Conservation (phyloP, 805 yeast genomes). For the Wickerhamomyces tratensis region DNA sequence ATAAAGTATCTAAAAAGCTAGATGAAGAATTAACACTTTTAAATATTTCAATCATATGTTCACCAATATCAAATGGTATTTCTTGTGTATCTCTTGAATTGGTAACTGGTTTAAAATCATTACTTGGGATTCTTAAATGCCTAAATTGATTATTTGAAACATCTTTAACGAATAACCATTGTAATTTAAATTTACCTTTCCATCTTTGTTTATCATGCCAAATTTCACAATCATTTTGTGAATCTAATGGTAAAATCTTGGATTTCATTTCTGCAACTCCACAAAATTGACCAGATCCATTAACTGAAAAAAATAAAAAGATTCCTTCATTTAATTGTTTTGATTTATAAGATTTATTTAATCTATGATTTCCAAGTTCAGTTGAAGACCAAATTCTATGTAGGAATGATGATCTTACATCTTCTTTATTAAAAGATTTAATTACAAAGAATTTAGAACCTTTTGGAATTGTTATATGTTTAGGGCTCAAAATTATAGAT, state of each 20-base stretch:
- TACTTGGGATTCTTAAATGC: conserved; percentile 32
- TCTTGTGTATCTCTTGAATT: conserved; percentile 57
- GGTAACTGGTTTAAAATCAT: conserved; percentile 42
- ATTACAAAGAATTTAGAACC: conserved; percentile 38
- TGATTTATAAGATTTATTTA: conserved; percentile 30
- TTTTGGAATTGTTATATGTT: conserved; percentile 16
- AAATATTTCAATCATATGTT: conserved; percentile 37
- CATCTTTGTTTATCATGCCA: conserved; percentile 40
- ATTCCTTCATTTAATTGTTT: conserved; percentile 21
- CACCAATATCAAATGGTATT: conserved; percentile 37
- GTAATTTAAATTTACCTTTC: conserved; percentile 43
- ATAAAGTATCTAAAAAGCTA: conserved; percentile 6
- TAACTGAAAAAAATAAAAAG: conserved; percentile 47
- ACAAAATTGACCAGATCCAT: conserved; percentile 46
- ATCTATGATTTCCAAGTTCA: conserved; percentile 41
- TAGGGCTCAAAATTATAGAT: not conserved
- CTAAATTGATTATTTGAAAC: conserved; percentile 38
- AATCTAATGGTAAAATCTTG: conserved; percentile 21
- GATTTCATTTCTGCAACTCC: conserved; percentile 48
- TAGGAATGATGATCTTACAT: conserved; percentile 38
- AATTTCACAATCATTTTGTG: conserved; percentile 27
- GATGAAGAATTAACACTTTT: conserved; percentile 9
- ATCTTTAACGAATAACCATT: conserved; percentile 43
- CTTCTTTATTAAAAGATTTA: conserved; percentile 39
- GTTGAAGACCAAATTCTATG: conserved; percentile 54